Conservation (phyloP, 176 grass and related monocot species). For the Oryza nivara region DNA sequence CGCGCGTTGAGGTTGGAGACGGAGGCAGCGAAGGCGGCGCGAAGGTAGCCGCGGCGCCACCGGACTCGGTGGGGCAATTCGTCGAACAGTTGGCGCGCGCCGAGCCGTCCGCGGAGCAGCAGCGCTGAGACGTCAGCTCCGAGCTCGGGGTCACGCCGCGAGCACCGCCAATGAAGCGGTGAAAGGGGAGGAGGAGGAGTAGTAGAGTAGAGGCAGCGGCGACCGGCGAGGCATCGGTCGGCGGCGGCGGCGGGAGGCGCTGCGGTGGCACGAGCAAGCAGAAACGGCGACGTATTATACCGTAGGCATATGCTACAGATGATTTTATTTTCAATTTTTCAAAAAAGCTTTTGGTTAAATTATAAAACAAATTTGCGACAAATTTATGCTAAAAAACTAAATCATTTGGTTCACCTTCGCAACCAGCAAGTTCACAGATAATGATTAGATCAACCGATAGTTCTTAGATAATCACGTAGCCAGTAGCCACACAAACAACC, state of each 20-base stretch:
- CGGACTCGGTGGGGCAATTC: not conserved
- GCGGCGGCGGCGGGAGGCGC: too few species aligned
- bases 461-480: not conserved
- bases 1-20: too few species aligned
- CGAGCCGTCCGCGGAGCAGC: too few species aligned
- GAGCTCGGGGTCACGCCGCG: not conserved
- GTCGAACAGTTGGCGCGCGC: not conserved
- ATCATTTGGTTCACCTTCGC: not conserved
- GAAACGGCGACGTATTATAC: not conserved
- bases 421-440: not conserved
- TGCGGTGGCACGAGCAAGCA: not conserved
- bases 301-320: not conserved
- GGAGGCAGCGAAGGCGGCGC: too few species aligned
- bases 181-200: not conserved
- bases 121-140: not conserved
- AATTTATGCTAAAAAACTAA: not conserved
- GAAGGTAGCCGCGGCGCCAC: too few species aligned
- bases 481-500: not conserved
- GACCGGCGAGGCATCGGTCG: not conserved
- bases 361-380: not conserved
- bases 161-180: not conserved
- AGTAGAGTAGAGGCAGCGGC: not conserved
- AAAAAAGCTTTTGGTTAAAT: not conserved
- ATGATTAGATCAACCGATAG: not conserved
- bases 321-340: not conserved